Evolutionary conservation across 2,329 filamentous ascomycete genomes (phyloP).

Genomic region (Dryadomyces quercivorus): DNA sequence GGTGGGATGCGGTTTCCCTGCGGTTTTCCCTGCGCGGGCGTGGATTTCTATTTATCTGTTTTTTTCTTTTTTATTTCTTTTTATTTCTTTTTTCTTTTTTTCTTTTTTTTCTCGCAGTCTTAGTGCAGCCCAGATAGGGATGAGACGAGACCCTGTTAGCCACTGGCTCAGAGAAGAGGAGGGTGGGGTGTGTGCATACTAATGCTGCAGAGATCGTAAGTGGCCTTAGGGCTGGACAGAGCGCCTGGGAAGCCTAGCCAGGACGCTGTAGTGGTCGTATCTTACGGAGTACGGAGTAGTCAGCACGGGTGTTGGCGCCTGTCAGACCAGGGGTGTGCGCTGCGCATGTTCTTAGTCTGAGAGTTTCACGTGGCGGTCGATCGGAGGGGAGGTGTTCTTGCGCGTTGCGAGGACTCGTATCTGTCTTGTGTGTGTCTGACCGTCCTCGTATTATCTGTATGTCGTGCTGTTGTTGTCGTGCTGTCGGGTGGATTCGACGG

Average conservation of each 20-base stretch:
- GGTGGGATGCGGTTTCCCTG: slow-evolving; percentile 1
- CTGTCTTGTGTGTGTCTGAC: no score
- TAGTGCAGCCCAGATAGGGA: slow-evolving; percentile 3
- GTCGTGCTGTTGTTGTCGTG: no score
- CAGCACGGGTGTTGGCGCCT: no score
- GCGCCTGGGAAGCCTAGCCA: background rate
- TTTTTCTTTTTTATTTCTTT: background rate
- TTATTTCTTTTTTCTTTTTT: background rate
- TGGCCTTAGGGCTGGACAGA: background rate
- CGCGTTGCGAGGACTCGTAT: no score
- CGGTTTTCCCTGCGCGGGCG: background rate
- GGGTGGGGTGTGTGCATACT: slow-evolving; percentile 1
- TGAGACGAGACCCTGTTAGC: slow-evolving; percentile 5
- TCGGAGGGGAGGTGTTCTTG: no score
- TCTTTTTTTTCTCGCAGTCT: background rate
- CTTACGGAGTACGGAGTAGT: background rate
- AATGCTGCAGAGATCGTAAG: slow-evolving; percentile 1
- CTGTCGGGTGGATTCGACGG: no score
- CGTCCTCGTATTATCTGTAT: no score
- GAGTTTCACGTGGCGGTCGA: no score
- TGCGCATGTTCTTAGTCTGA: no score
- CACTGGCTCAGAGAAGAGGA: background rate
- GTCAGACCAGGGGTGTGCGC: no score
- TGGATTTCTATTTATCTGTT: background rate
- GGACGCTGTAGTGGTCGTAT: background rate